Evolutionary conservation across 83 land plant genomes (phyloP).

Genomic region (Larix sibirica): DNA sequence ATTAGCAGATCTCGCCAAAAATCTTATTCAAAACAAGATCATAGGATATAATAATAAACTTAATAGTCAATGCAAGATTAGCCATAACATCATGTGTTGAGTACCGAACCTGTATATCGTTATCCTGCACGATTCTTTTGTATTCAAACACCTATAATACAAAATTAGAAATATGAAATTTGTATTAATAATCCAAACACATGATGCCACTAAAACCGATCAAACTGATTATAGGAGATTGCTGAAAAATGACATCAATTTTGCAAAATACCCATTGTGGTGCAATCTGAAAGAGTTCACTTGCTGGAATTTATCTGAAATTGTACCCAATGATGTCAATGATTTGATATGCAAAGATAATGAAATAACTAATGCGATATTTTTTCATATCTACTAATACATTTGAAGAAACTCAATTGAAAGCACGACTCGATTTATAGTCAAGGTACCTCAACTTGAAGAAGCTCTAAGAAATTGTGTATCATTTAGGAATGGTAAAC

Average conservation of each 20-base stretch:
- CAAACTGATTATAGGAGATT: background rate
- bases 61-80: constrained; percentile 58
- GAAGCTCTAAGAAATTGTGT: constrained; percentile 36
- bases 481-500: no score
- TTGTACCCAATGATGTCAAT: constrained; percentile 48
- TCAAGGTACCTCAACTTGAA: constrained; percentile 76
- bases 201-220: background rate
- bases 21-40: background rate
- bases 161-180: background rate
- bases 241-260: background rate
- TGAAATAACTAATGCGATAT: background rate
- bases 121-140: constrained; percentile 81
- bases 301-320: constrained; percentile 61
- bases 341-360: constrained; percentile 79
- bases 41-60: constrained; percentile 41
- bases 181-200: background rate
- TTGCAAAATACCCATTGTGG: constrained; percentile 80
- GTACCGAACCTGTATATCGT: constrained; percentile 85
- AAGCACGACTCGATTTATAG: no score
- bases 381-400: no score
- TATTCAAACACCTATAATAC: constrained; percentile 87
- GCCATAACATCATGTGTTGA: constrained; percentile 87
- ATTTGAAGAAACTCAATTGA: no score
- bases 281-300: constrained; percentile 66
- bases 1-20: background rate